Base-by-base conservation (phyloP, 1,284 basidiomycete genomes). In the Athelia psychrophila region DNA sequence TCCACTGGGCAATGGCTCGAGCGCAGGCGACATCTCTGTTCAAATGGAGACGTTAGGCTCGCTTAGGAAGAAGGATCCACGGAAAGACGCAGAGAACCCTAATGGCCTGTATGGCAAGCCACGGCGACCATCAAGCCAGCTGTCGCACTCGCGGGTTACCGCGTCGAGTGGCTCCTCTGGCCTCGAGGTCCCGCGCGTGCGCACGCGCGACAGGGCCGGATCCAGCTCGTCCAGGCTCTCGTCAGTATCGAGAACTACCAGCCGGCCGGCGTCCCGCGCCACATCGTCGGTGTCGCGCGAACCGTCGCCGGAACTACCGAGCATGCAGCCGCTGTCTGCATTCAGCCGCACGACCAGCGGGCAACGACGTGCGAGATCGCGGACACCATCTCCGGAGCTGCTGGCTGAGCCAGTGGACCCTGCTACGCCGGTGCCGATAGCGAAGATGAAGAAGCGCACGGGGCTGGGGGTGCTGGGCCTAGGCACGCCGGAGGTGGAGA, bases 331-430 rank as follows among this genome's bases (percentile, higher is more conserved):
- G n/a, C 16, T 42, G 6, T 42, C 38, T 18, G 38, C 38, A 22
- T 42, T 30, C 30, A 30, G 27, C 9, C 18, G 30, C n/a, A 3
- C 13, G n/a, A 10, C 22, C 8, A 10, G 25, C 49, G 6, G 27
- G 19, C 15, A 48, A 48, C 54, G n/a, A 22, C n/a, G 20, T 42
- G 20, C 6, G n/a, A 16, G 20, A 18, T 42, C 38, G n/a, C 72
- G 70, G 51, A 79, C 79, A 2, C 75, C 80, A 12, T 84, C 82
- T 33, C 83, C 84, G 2, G 78, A 79, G 25, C 62, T 83, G 20
- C 78, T 77, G 0, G 67, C 68, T 50, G 54, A 70, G 15, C 60
- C 61, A 48, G 30, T 53, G 27, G 74, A 73, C 16, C 74, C 77
- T 0, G 59, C 71, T 2, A 80, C 79, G 2, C 80, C 80, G 0